phyloP scores from a whole-genome alignment of 2,329 filamentous ascomycete species.

The Teratosphaeria epicoccoides region DNA sequence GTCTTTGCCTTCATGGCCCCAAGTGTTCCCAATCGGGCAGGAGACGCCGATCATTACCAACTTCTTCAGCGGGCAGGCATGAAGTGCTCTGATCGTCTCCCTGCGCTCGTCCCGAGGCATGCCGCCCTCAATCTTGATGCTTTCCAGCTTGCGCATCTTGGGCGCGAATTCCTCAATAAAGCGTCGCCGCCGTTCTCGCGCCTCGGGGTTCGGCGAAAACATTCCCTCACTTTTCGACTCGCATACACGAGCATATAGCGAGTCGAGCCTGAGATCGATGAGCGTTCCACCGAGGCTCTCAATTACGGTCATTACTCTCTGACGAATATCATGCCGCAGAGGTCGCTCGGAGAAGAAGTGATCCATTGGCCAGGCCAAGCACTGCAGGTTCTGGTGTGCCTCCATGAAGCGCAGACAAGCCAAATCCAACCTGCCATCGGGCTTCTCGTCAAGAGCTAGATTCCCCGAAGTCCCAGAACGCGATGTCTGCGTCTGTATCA shows the following conservation, averaged over 20 bases:
- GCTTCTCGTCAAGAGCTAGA: background rate
- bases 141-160: constrained; percentile 31
- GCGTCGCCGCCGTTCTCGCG: constrained; percentile 14
- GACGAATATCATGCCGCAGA: constrained; percentile 17
- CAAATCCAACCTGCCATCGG: constrained; percentile 3
- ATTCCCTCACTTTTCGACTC: constrained; percentile 17
- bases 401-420: constrained; percentile 32
- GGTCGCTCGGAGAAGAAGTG: constrained; percentile 31
- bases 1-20: constrained; percentile 29
- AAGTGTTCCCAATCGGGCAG: constrained; percentile 36
- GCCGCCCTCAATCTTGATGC: constrained; percentile 38
- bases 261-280: constrained; percentile 34
- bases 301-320: constrained; percentile 23
- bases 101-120: constrained; percentile 38
- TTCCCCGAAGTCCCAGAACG: background rate
- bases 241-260: constrained; percentile 14
- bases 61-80: constrained; percentile 32
- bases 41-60: constrained; percentile 36
- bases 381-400: constrained; percentile 33
- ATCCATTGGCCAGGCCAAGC: constrained; percentile 37
- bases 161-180: constrained; percentile 36
- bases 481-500: background rate
- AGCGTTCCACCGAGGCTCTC: constrained; percentile 31
- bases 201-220: background rate
- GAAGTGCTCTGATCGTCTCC: constrained; percentile 34